Evolutionary conservation across 106 monocot species (phyloP), one percentile per base, ranked within the genome.

Genomic region (Dioscorea dumetorum): DNA sequence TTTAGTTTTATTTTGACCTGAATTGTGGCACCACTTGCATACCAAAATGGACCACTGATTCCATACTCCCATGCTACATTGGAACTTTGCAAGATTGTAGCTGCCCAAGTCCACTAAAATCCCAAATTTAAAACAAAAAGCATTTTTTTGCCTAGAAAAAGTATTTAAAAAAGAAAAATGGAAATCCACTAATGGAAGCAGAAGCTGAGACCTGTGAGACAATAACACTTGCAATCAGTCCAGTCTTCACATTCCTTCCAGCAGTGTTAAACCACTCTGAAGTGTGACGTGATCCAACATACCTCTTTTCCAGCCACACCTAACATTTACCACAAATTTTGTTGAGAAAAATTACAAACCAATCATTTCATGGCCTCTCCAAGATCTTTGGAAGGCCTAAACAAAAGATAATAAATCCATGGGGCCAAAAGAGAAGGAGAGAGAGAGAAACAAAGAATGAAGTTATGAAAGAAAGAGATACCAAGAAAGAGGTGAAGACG

Each of bases 241-340:
- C 97, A 12, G 97, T 97, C 77, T 97, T 97, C 20, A 97, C 92
- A 68, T 82, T 97, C 73, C 97, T 86, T 4, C 97, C 97, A 5
- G 97, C 97, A 69, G 97, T 97, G 77, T 92, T 97, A 80, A 97
- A 97, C 97, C 97, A 97, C 70, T 97, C 97, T 18, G 97, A 97
- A 41, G 97, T 87, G 74, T 97, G 97, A 31, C 77, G 81, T 48
- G 97, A 82, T 57, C 97, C 97, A n/a, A 92, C 77, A 61, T 92
- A 97, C 33, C 97, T 71, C 66, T 87, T 97, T 72, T 97, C 97
- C 64, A 97, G 59, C 97, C 97, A 97, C 34, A 97, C 97, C 97
- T 28, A 28, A 28, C 28, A 28, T 28, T 28, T 3, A 28, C 1
- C 28, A 1, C 28, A 28, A 28, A 28, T 28, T 28, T 28, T 28